Conservation (phyloP, 2,329 filamentous ascomycete genomes). For the Nemania sp. region DNA sequence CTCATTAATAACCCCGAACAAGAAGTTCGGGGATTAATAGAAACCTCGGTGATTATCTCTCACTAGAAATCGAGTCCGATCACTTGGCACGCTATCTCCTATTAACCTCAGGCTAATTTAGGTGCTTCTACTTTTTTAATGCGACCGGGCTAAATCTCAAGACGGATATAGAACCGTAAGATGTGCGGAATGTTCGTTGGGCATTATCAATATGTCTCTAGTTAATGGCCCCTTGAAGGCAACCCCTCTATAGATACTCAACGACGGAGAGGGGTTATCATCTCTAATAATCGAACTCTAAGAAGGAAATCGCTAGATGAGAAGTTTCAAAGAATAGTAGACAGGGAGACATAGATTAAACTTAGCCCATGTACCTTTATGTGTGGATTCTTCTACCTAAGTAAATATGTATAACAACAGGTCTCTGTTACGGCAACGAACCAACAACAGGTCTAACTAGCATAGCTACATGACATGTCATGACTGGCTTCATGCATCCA, state of each 20-base stretch:
- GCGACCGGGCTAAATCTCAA: background rate
- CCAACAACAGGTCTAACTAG: background rate
- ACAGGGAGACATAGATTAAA: too few relatives aligned
- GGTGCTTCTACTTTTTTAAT: background rate
- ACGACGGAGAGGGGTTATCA: too few relatives aligned
- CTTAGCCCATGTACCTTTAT: too few relatives aligned
- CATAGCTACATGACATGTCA: background rate
- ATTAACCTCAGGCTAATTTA: background rate
- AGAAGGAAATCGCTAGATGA: too few relatives aligned
- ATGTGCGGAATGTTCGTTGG: background rate
- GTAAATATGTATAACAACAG: too few relatives aligned
- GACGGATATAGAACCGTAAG: background rate
- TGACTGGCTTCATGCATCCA: background rate
- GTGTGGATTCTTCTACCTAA: too few relatives aligned
- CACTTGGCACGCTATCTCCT: background rate
- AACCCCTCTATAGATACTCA: background rate
- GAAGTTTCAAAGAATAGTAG: too few relatives aligned
- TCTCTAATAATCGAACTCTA: too few relatives aligned
- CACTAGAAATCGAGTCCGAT: background rate
- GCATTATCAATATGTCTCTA: background rate
- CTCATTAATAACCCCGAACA: too few relatives aligned
- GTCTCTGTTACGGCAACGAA: too few relatives aligned
- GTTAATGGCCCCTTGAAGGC: background rate
- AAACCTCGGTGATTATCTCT: too few relatives aligned
- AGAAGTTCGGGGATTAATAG: too few relatives aligned